Conservation (phyloP, 306 rosid genomes). For the Cercis canadensis region DNA sequence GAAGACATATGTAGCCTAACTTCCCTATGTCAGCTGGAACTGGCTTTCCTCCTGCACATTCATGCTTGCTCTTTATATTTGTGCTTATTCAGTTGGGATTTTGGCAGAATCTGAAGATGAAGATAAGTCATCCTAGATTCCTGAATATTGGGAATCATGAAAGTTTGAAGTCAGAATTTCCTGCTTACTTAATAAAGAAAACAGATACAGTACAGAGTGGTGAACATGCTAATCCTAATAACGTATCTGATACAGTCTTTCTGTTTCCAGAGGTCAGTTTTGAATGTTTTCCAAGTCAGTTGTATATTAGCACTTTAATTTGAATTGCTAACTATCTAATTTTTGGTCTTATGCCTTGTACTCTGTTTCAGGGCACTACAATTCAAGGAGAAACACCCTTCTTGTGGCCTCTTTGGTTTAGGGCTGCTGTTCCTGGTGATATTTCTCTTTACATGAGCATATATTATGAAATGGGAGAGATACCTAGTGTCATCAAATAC, state of each 20-base stretch:
- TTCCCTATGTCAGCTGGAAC: conserved; percentile 26
- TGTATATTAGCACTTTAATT: conserved; percentile 27
- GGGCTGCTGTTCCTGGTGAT: conserved; percentile 93
- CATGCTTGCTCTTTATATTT: conserved; percentile 31
- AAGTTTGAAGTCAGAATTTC: conserved; percentile 63
- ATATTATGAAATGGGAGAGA: conserved; percentile 88
- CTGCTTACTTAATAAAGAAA: conserved; percentile 73
- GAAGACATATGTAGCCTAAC: conserved; percentile 18
- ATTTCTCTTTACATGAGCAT: conserved; percentile 74
- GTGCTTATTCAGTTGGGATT: conserved; percentile 36
- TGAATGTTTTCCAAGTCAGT: conserved; percentile 24
- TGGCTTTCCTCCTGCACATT: conserved; percentile 36
- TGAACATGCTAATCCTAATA: conserved; percentile 40
- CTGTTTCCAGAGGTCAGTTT: conserved; percentile 84
- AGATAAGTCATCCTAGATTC: conserved; percentile 89
- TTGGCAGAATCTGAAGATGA: conserved; percentile 91
- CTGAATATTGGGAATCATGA: conserved; percentile 70
- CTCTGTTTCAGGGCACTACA: conserved; percentile 64
- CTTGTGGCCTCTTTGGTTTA: conserved; percentile 96
- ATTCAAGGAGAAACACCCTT: conserved; percentile 72
- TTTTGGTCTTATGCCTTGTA: conserved; percentile 40
- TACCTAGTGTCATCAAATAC: conserved; percentile 72
- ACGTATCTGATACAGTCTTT: conserved; percentile 62
- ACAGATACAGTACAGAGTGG: conserved; percentile 43
- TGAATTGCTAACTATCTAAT: conserved; percentile 30